Evolutionary conservation across 345 rosid genomes (phyloP).

Genomic region (Brassica nigra): DNA sequence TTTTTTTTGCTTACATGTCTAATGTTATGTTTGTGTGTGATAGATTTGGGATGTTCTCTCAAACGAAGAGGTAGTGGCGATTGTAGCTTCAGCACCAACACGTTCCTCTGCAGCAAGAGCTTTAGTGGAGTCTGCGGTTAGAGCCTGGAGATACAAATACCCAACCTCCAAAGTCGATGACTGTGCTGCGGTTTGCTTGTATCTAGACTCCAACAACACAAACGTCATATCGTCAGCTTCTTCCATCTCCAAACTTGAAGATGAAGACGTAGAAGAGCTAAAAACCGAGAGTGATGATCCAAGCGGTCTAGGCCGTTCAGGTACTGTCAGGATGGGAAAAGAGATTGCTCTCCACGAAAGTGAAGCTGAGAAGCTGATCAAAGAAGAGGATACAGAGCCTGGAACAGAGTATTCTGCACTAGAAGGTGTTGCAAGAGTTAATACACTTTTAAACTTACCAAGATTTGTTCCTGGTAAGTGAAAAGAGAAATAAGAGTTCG

Average conservation of each 20-base stretch:
- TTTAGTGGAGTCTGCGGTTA: constrained; percentile 81
- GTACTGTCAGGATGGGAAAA: constrained; percentile 45
- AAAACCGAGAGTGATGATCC: constrained; percentile 45
- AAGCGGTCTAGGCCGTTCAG: constrained; percentile 41
- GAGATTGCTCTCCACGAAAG: constrained; percentile 46
- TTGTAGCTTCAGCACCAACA: constrained; percentile 69
- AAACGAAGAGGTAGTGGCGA: constrained; percentile 80
- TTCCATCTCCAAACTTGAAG: constrained; percentile 39
- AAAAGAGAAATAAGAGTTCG: constrained; percentile 34
- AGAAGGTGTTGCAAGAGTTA: constrained; percentile 92
- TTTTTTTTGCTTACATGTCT: not conserved
- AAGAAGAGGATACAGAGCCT: constrained; percentile 47
- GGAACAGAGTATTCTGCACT: constrained; percentile 86
- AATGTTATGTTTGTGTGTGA: constrained; percentile 6
- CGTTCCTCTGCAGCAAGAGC: constrained; percentile 79
- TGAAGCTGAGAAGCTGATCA: constrained; percentile 45
- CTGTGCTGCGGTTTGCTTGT: constrained; percentile 97
- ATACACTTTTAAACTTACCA: constrained; percentile 80
- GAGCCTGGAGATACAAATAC: constrained; percentile 91
- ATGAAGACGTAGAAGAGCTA: constrained; percentile 43
- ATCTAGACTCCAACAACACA: constrained; percentile 53
- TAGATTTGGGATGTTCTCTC: constrained; percentile 98
- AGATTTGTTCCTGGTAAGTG: constrained; percentile 71
- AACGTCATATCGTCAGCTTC: constrained; percentile 50
- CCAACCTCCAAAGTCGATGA: constrained; percentile 94